Conservation (phyloP, 257 asterid genomes). For the Misopates orontium region DNA sequence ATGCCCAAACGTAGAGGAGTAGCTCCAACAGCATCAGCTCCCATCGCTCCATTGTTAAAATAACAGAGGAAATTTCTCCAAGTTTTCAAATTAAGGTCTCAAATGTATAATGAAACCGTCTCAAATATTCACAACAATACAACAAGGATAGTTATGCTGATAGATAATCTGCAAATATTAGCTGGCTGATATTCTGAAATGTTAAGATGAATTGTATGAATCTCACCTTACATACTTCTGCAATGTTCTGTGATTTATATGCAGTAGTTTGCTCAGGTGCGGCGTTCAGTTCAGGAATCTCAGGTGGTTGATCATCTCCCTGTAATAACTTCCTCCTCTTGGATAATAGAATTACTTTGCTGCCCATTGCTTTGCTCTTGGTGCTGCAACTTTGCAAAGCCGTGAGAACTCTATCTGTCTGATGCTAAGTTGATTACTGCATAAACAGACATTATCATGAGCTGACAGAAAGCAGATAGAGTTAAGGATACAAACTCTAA, state of each 20-base stretch:
- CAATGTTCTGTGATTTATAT: slow-evolving; percentile 30
- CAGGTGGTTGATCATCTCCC: slow-evolving; percentile 29
- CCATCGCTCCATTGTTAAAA: background rate
- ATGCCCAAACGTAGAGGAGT: background rate
- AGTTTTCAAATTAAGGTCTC: slow-evolving; percentile 10
- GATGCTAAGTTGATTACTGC: slow-evolving; percentile 28
- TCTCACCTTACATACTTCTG: slow-evolving; percentile 50
- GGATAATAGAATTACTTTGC: slow-evolving; percentile 59
- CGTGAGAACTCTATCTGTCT: too few species aligned
- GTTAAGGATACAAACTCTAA: too few species aligned
- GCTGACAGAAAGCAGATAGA: background rate
- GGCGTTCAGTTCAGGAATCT: slow-evolving; percentile 26
- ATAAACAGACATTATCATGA: background rate
- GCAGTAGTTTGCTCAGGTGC: slow-evolving; percentile 34
- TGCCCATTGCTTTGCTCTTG: slow-evolving; percentile 39
- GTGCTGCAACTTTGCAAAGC: too few species aligned
- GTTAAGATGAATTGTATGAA: slow-evolving; percentile 21
- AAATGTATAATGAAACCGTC: slow-evolving; percentile 8
- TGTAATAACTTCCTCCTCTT: slow-evolving; percentile 53
- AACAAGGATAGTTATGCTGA: background rate
- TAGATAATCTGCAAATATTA: slow-evolving; percentile 13
- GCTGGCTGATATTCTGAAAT: slow-evolving; percentile 7
- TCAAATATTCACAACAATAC: background rate
- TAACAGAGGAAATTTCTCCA: background rate
- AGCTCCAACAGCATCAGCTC: slow-evolving; percentile 21